These are phyloP conservation scores for Pseudocercospora vitis DNA, from an alignment of 2,329 filamentous ascomycete genomes.

Conservation along the genomic window DNA sequence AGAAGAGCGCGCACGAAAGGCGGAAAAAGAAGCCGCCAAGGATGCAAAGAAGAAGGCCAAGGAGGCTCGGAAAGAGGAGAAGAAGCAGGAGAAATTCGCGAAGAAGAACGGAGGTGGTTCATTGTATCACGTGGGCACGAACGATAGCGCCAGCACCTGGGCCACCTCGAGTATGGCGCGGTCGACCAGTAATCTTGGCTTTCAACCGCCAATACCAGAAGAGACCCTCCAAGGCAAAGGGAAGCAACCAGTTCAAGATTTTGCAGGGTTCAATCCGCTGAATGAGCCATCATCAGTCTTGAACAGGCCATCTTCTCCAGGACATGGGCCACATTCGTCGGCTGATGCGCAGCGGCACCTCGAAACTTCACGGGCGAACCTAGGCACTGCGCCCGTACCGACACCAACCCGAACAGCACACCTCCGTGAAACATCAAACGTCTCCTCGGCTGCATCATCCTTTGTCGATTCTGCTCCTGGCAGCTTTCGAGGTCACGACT, in stretches of 20 bases:
- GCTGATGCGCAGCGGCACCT: slow-evolving; percentile 49
- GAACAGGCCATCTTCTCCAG: slow-evolving; percentile 36
- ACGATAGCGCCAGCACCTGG: slow-evolving; percentile 38
- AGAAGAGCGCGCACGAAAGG: slow-evolving; percentile 84
- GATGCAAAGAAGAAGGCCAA: slow-evolving; percentile 84
- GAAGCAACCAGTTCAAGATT: slow-evolving; percentile 48
- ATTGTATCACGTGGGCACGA: slow-evolving; percentile 48
- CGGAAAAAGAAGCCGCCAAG: slow-evolving; percentile 77
- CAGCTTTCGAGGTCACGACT: slow-evolving; percentile 24
- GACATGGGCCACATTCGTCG: slow-evolving; percentile 32
- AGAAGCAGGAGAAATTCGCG: slow-evolving; percentile 67
- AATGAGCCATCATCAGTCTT: slow-evolving; percentile 45
- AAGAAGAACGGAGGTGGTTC: slow-evolving; percentile 63
- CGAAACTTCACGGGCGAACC: slow-evolving; percentile 46
- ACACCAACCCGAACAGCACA: slow-evolving; percentile 37
- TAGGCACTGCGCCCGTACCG: slow-evolving; percentile 37
- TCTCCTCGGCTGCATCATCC: slow-evolving; percentile 80
- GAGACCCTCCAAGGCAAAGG: slow-evolving; percentile 46
- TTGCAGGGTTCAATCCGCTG: slow-evolving; percentile 44
- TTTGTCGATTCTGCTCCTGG: slow-evolving; percentile 64
- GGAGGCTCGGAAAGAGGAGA: slow-evolving; percentile 63
- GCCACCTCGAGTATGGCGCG: slow-evolving; percentile 36
- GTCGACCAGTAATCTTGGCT: slow-evolving; percentile 55
- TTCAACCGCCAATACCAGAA: slow-evolving; percentile 38
- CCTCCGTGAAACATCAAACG: slow-evolving; percentile 79